A percentile compares a stretch with the other conserved stretches of the same genome.
These are phyloP conservation scores for Scenedesmus sp. DNA, from an alignment of 163 green algal genomes.

Conservation along the genomic window DNA sequence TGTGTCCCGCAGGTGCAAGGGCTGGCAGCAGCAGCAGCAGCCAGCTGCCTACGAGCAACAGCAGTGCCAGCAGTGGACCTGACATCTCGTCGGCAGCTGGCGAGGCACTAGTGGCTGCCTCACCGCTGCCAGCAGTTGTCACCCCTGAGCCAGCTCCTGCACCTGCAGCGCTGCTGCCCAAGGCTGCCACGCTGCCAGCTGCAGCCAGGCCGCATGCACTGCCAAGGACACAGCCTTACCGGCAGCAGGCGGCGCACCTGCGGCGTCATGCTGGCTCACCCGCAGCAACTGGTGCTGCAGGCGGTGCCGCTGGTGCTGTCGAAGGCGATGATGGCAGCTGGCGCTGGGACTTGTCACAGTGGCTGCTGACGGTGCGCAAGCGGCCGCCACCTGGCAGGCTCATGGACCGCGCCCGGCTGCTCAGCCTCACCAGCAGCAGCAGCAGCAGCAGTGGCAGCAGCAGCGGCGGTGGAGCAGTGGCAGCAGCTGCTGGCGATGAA, in stretches of 20 bases:
- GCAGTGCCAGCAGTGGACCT: neutral
- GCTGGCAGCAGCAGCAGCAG: neutral
- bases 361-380: constrained; percentile 11
- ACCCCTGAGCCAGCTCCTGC: neutral
- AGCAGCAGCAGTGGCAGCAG: neutral
- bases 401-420: neutral
- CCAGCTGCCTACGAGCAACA: neutral
- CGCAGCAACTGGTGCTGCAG: neutral
- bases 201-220: neutral
- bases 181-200: neutral
- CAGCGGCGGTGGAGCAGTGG: neutral
- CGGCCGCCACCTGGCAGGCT: constrained; percentile 14
- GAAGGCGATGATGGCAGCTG: neutral
- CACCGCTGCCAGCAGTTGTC: neutral
- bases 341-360: neutral
- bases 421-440: constrained; percentile 23
- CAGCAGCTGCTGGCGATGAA: neutral
- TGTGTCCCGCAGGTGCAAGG: neutral
- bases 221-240: neutral
- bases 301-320: neutral
- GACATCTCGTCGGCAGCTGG: neutral
- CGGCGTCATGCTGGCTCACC: neutral
- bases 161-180: neutral
- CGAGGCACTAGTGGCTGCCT: neutral
- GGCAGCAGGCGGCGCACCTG: constrained; percentile 22